Evolutionary conservation across 106 monocot genomes (phyloP).

Genomic region (Cymbidium sinense): DNA sequence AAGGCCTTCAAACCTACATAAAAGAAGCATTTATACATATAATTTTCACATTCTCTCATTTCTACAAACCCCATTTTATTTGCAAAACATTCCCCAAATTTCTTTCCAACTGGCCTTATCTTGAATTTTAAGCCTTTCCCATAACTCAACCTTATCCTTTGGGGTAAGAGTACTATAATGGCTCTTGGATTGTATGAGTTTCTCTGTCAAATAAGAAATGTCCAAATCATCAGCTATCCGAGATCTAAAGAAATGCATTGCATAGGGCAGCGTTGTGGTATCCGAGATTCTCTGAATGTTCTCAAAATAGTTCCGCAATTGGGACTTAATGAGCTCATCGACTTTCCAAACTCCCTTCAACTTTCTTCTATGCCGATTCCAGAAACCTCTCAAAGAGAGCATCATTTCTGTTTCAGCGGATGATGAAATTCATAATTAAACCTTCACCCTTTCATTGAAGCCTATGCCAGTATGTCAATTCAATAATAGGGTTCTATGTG

Average conservation of each 20-base stretch:
- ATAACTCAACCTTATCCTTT: slow-evolving; percentile 64
- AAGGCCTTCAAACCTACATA: no score
- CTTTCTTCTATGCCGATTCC: slow-evolving; percentile 57
- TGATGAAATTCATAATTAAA: background rate
- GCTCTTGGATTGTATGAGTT: slow-evolving; percentile 70
- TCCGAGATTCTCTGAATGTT: slow-evolving; percentile 76
- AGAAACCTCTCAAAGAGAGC: slow-evolving; percentile 29
- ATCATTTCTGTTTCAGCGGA: background rate
- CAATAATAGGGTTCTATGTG: background rate
- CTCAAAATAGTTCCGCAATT: slow-evolving; percentile 69
- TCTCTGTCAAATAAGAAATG: slow-evolving; percentile 64
- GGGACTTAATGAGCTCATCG: slow-evolving; percentile 48
- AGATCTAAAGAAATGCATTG: slow-evolving; percentile 47
- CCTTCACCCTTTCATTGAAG: background rate
- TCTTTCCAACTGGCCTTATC: no score
- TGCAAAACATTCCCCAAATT: no score
- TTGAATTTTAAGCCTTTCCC: slow-evolving; percentile 82
- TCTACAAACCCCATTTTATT: no score
- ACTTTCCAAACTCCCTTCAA: slow-evolving; percentile 17
- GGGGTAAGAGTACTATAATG: slow-evolving; percentile 22
- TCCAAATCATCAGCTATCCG: slow-evolving; percentile 58
- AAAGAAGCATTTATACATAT: no score
- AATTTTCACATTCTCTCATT: no score
- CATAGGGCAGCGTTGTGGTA: slow-evolving; percentile 62
- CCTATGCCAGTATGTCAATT: background rate